These are phyloP conservation scores for Xylariaceae sp. DNA, from an alignment of 2,329 filamentous ascomycete species.

Conservation along the genomic window DNA sequence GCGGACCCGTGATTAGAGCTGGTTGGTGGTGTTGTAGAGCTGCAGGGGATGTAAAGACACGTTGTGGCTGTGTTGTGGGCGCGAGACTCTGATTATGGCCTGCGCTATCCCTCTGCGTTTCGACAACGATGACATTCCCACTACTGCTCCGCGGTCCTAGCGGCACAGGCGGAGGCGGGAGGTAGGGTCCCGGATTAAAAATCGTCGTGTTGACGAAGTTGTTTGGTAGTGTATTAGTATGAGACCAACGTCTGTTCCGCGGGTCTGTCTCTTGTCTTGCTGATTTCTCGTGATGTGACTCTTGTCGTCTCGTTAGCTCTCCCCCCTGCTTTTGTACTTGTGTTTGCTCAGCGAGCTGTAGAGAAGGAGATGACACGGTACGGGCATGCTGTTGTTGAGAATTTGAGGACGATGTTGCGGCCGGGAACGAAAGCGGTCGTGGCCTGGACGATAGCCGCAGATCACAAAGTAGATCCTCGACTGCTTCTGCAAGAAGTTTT, in stretches of 20 bases:
- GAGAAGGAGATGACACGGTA: background rate
- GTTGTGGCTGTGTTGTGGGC: background rate
- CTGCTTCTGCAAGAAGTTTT: slow-evolving; percentile 56
- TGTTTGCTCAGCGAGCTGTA: background rate
- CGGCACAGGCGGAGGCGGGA: slow-evolving; percentile 15
- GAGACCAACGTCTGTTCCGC: slow-evolving; percentile 8
- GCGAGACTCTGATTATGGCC: background rate
- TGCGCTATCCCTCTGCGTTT: background rate
- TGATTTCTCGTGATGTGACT: too few relatives aligned
- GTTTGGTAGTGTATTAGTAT: slow-evolving; percentile 4
- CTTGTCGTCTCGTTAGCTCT: too few relatives aligned
- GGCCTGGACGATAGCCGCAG: slow-evolving; percentile 9
- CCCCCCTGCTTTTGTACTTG: background rate
- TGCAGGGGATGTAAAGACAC: too few relatives aligned
- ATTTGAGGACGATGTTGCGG: background rate
- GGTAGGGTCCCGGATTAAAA: background rate
- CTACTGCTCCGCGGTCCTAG: background rate
- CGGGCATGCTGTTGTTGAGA: background rate
- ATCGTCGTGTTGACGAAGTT: background rate
- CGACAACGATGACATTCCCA: background rate
- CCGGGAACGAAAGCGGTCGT: background rate
- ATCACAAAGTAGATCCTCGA: slow-evolving; percentile 41
- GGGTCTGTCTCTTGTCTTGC: too few relatives aligned
- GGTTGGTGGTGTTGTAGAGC: too few relatives aligned
- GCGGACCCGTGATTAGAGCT: too few relatives aligned